Percentiles rank a stretch among this genome's conserved stretches.
phyloP scores from a whole-genome alignment of 2,329 filamentous ascomycete species.

The Claviceps humidiphila region DNA sequence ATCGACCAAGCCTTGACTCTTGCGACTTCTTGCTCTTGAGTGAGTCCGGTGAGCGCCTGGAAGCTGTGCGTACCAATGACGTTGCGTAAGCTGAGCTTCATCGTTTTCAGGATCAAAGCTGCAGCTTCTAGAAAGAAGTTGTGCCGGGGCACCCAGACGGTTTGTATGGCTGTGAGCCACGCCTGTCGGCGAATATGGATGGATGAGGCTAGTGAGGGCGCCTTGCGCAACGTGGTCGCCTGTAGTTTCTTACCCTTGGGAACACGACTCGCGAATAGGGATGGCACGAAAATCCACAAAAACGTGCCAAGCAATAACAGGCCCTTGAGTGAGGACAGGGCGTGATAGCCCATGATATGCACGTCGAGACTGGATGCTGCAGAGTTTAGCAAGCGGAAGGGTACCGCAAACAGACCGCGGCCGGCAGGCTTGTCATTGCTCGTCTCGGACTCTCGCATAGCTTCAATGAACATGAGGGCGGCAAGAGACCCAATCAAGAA shows the following conservation, averaged over 20 bases:
- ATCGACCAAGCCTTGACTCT: slow-evolving; percentile 88
- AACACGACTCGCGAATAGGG: slow-evolving; percentile 29
- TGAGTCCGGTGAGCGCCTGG: slow-evolving; percentile 65
- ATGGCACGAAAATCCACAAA: slow-evolving; percentile 42
- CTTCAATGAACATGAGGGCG: slow-evolving; percentile 83
- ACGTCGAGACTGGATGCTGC: slow-evolving; percentile 36
- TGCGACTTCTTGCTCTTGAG: slow-evolving; percentile 72
- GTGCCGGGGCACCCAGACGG: slow-evolving; percentile 80
- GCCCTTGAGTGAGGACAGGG: slow-evolving; percentile 39
- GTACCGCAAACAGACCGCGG: slow-evolving; percentile 53
- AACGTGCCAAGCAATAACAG: slow-evolving; percentile 38
- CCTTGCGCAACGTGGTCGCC: slow-evolving; percentile 31
- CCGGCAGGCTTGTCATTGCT: slow-evolving; percentile 50
- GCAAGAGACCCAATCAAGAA: slow-evolving; percentile 89
- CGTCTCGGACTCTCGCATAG: slow-evolving; percentile 53
- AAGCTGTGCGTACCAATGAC: slow-evolving; percentile 66
- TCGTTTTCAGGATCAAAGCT: slow-evolving; percentile 64
- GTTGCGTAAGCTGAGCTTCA: slow-evolving; percentile 70
- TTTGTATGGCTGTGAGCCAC: slow-evolving; percentile 88
- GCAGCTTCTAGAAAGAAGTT: slow-evolving; percentile 76
- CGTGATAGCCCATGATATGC: slow-evolving; percentile 40
- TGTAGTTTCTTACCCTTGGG: slow-evolving; percentile 41
- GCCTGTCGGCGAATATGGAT: slow-evolving; percentile 77
- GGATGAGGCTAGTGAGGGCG: slow-evolving; percentile 64
- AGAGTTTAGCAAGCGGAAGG: slow-evolving; percentile 41